Conservation (phyloP, 768 basidiomycete genomes). For the Myochromella boudieri region DNA sequence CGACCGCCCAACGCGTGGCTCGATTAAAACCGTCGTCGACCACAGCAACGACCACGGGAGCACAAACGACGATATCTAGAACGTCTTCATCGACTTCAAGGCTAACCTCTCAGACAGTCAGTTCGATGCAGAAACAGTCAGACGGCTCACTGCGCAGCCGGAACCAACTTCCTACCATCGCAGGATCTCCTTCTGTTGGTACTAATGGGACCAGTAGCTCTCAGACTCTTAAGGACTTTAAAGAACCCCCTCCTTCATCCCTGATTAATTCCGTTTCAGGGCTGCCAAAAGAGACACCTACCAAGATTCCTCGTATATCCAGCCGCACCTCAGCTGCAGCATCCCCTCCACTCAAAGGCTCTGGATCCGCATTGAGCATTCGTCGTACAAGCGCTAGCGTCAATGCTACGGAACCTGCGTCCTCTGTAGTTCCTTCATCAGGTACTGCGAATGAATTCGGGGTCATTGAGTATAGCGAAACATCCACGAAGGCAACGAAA, state of each 20-base stretch:
- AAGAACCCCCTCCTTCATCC: slow-evolving; percentile 52
- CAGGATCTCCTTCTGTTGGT: slow-evolving; percentile 89
- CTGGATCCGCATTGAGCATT: slow-evolving; percentile 45
- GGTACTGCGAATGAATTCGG: slow-evolving; percentile 80
- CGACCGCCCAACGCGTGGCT: slow-evolving; percentile 83
- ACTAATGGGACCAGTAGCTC: slow-evolving; percentile 48
- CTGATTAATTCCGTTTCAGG: slow-evolving; percentile 50
- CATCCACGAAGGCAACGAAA: slow-evolving; percentile 46
- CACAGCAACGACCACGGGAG: slow-evolving; percentile 43
- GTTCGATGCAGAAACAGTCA: slow-evolving; percentile 86
- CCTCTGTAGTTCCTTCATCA: slow-evolving; percentile 64
- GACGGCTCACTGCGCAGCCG: slow-evolving; percentile 78
- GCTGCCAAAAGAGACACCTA: slow-evolving; percentile 80
- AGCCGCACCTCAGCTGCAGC: slow-evolving; percentile 74
- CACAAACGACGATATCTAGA: slow-evolving; percentile 30
- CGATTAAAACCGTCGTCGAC: slow-evolving; percentile 64
- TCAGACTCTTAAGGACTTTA: slow-evolving; percentile 51
- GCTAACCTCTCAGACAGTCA: slow-evolving; percentile 78
- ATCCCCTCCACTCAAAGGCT: slow-evolving; percentile 69
- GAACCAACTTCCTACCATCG: slow-evolving; percentile 84
- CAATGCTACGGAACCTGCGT: slow-evolving; percentile 43
- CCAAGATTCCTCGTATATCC: slow-evolving; percentile 92
- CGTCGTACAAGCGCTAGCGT: slow-evolving; percentile 75
- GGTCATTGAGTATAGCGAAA: slow-evolving; percentile 64
- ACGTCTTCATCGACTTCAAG: slow-evolving; percentile 52